A percentile compares a stretch with the other conserved stretches of the same genome.
Evolutionary conservation across 75 land plant species (phyloP).

Genomic region (Picea glauca): DNA sequence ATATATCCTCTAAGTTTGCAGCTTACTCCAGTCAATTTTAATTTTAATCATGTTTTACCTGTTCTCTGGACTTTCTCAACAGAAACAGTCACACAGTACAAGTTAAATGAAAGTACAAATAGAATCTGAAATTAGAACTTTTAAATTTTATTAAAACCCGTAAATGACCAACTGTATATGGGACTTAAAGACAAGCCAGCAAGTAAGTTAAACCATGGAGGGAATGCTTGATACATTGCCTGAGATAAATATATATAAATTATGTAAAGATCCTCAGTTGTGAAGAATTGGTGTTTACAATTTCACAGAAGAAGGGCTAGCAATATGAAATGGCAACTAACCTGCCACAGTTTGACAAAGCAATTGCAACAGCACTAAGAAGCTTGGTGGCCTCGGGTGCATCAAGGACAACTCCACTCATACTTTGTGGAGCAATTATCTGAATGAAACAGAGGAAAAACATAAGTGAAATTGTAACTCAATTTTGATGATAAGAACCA

Average conservation of each 20-base stretch:
- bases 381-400: constrained; percentile 68
- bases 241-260: too few relatives aligned
- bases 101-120: neutral
- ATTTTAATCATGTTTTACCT: neutral
- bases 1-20: neutral
- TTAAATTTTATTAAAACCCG: too few relatives aligned
- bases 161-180: too few relatives aligned
- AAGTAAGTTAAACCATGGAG: too few relatives aligned
- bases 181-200: too few relatives aligned
- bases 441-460: constrained; percentile 16
- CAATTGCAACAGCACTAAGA: constrained; percentile 80
- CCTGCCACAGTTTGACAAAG: constrained; percentile 93
- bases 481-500: neutral
- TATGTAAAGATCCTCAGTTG: neutral
- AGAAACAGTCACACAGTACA: constrained; percentile 3
- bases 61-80: neutral
- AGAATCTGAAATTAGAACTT: too few relatives aligned
- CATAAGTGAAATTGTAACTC: neutral
- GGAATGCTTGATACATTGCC: too few relatives aligned
- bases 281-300: neutral
- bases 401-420: constrained; percentile 80
- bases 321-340: constrained; percentile 8
- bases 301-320: neutral
- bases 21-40: neutral
- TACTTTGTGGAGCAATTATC: constrained; percentile 91